Evolutionary conservation across 345 rosid genomes (phyloP), one percentile per base, ranked within the genome.

Genomic region (Balakata baccata): DNA sequence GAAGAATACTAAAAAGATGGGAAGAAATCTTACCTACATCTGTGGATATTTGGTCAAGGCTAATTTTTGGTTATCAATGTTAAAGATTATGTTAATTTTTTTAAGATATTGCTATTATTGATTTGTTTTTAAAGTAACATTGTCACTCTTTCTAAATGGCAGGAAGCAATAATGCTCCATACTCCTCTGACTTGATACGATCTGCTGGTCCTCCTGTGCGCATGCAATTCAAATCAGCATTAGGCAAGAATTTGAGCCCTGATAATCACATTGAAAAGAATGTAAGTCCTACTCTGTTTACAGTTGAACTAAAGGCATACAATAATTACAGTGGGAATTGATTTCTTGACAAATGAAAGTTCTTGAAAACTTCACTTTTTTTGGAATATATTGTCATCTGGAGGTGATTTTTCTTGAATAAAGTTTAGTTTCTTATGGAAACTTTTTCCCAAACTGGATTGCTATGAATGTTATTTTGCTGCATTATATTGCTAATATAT

Each of bases 161-260:
- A 93, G 97, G 89, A 78, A 87, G 79, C 61, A 66, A 75, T 63
- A 84, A 78, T 82, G 83, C 77, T 69, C 74, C 90, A 37, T 70
- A 85, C 79, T 75, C 86, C 7, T 69, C 90, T 47, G 93, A 87
- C n/a, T 69, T 73, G 73, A 39, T 76, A 70, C 74, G 82, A 81
- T 69, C 84, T 75, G 66, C 83, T 11, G 89, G 85, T 80, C 79
- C 89, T 73, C 85, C 84, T 62, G 75, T 81, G 41, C 90, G 77
- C 50, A 81, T 89, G 90, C 90, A 86, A 74, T 85, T 83, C 74
- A 92, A 84, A 78, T 73, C 90, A n/a, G 43, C 86, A 41, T 58
- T 77, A 67, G 92, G 88, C 70, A 90, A 84, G 87, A 89, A 81
- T 73, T 49, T 75, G 72, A 86, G 77, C 64, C 79, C 85, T 38